Conservation (phyloP, 1,139 yeast species). For the Eremothecium coryli region DNA sequence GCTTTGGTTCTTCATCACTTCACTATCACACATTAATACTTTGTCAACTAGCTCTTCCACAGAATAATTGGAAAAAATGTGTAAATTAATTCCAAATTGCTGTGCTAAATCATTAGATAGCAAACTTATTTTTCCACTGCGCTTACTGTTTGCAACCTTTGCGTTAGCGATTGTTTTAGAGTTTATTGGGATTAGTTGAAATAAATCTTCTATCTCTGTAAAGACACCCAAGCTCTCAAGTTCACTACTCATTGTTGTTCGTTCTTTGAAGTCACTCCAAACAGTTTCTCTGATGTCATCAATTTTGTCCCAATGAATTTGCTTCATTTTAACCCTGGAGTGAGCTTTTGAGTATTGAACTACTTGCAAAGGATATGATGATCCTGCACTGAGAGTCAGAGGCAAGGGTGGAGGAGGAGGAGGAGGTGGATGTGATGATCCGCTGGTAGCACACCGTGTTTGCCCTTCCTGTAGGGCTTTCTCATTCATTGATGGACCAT, state of each 20-base stretch:
- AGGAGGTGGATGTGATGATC: slow-evolving; percentile 10
- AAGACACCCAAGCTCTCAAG: slow-evolving; percentile 58
- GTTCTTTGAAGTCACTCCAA: slow-evolving; percentile 55
- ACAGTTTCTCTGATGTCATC: slow-evolving; percentile 64
- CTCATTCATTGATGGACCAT: slow-evolving; percentile 7
- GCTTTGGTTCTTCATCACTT: slow-evolving; percentile 55
- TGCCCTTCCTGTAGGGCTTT: no score
- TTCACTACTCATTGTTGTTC: slow-evolving; percentile 46
- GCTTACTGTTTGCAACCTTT: neutral
- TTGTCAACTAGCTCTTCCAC: slow-evolving; percentile 57
- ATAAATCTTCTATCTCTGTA: slow-evolving; percentile 67
- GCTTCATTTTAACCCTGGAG: slow-evolving; percentile 49
- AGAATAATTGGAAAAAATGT: slow-evolving; percentile 54
- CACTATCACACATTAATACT: slow-evolving; percentile 63
- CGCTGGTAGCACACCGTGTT: neutral
- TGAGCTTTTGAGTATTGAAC: neutral
- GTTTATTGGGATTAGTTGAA: slow-evolving; percentile 34
- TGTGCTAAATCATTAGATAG: slow-evolving; percentile 76
- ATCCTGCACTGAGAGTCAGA: slow-evolving; percentile 1
- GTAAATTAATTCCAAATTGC: slow-evolving; percentile 87
- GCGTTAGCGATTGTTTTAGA: slow-evolving; percentile 40
- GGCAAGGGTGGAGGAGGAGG: slow-evolving; percentile 20
- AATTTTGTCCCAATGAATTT: slow-evolving; percentile 91
- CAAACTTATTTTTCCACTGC: slow-evolving; percentile 42
- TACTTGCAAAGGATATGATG: neutral